phyloP scores from a whole-genome alignment of 345 rosid species.

The Kandelia obovata region DNA sequence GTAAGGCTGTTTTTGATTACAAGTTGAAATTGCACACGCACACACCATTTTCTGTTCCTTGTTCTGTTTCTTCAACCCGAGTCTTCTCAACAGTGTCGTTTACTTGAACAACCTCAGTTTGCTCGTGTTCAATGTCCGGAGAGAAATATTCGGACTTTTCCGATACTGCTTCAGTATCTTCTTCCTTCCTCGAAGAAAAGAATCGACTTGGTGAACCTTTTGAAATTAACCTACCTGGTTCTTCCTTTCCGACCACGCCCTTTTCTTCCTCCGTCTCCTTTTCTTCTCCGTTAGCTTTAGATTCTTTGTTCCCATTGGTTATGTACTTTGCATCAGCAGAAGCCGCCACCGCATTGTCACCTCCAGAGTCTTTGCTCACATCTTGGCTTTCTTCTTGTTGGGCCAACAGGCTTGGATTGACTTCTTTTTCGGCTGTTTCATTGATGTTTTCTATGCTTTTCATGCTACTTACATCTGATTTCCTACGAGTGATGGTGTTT shows the following conservation, averaged over 20 bases:
- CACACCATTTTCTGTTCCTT: constrained; percentile 20
- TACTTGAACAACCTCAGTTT: constrained; percentile 13
- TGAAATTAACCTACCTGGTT: constrained; percentile 20
- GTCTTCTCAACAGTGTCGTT: constrained; percentile 1
- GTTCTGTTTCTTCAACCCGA: constrained; percentile 3
- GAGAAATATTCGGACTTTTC: constrained; percentile 28
- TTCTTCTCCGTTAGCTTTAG: neutral
- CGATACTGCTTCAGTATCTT: constrained; percentile 24
- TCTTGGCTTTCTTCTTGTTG: neutral
- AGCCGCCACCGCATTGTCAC: neutral
- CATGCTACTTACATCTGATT: constrained; percentile 21
- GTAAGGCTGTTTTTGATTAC: neutral
- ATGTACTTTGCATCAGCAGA: constrained; percentile 13
- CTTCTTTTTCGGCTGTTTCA: neutral
- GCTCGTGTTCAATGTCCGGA: constrained; percentile 16
- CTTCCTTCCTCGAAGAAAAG: constrained; percentile 37
- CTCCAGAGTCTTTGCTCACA: neutral
- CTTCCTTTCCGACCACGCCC: neutral
- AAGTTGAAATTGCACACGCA: neutral
- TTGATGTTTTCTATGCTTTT: constrained; percentile 13
- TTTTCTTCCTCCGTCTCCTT: neutral
- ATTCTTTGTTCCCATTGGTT: constrained; percentile 19
- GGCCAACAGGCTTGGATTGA: neutral
- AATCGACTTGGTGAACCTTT: constrained; percentile 20
- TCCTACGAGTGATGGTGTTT: constrained; percentile 51